phyloP scores from a whole-genome alignment of 768 basidiomycete species.

The Rhizopogon vesiculosus region DNA sequence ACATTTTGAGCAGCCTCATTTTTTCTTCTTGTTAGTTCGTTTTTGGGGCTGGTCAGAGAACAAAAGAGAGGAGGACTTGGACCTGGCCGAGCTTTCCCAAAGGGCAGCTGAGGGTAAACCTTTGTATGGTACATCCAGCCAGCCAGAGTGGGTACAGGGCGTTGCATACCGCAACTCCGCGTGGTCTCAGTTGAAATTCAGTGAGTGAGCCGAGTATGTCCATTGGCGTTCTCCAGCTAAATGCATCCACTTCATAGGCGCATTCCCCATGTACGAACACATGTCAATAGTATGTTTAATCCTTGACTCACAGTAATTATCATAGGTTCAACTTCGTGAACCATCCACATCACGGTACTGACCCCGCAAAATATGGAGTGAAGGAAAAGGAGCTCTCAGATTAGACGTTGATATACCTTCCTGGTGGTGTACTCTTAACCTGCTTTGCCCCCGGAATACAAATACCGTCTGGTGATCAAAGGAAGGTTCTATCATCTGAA shows the following conservation, averaged over 20 bases:
- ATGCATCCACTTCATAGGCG: conserved; percentile 36
- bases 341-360: conserved; percentile 82
- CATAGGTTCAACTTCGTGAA: conserved; percentile 95
- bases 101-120: conserved; percentile 76
- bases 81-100: conserved; percentile 73
- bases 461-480: not conserved
- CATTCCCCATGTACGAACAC: conserved; percentile 67
- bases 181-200: conserved; percentile 91
- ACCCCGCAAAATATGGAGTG: conserved; percentile 73
- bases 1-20: conserved; percentile 1
- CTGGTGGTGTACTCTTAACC: not conserved
- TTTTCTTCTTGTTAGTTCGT: conserved; percentile 48
- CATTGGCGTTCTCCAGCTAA: not conserved
- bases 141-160: conserved; percentile 83
- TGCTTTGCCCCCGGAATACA: not conserved
- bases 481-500: not conserved
- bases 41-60: conserved; percentile 97
- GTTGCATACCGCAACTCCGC: conserved; percentile 85
- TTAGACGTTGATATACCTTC: conserved; percentile 11
- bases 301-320: conserved; percentile 6
- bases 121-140: conserved; percentile 78
- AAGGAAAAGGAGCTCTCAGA: conserved; percentile 21
- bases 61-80: conserved; percentile 72
- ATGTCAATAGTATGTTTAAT: not conserved
- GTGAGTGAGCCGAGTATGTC: conserved; percentile 38